A percentile compares a stretch with the other conserved stretches of the same genome.
Conservation (phyloP, 495 filamentous ascomycete genomes). For the Aspergillus bridgeri region DNA sequence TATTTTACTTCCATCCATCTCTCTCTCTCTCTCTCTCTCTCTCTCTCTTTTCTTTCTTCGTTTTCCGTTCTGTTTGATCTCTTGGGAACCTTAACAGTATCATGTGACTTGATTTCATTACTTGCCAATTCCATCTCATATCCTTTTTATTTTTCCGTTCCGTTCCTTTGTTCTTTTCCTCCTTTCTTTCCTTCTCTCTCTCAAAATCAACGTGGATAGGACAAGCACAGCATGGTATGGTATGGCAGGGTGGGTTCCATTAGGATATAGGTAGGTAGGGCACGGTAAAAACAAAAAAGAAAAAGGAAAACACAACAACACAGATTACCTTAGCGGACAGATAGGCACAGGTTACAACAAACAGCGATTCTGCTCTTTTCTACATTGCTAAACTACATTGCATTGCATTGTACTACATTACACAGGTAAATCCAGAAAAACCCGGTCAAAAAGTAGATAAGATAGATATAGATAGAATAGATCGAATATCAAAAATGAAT, state of each 20-base stretch:
- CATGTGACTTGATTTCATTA: neutral
- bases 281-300: too few relatives aligned
- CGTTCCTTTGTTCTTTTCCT: neutral
- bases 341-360: too few relatives aligned
- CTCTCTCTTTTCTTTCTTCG: neutral
- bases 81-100: neutral
- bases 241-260: too few relatives aligned
- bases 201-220: neutral
- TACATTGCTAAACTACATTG: too few relatives aligned
- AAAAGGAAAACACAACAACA: too few relatives aligned
- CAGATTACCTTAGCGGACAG: too few relatives aligned
- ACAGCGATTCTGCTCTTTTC: too few relatives aligned
- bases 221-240: neutral
- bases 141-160: neutral
- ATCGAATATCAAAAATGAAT: neutral
- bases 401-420: too few relatives aligned
- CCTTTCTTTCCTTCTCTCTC: neutral
- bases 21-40: neutral
- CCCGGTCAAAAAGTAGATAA: too few relatives aligned
- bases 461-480: neutral
- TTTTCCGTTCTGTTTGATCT: neutral
- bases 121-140: neutral
- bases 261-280: too few relatives aligned
- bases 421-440: too few relatives aligned
- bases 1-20: constrained; percentile 2